Evolutionary conservation across 1,284 basidiomycete genomes (phyloP).

Genomic region (Inonotus hispidus): DNA sequence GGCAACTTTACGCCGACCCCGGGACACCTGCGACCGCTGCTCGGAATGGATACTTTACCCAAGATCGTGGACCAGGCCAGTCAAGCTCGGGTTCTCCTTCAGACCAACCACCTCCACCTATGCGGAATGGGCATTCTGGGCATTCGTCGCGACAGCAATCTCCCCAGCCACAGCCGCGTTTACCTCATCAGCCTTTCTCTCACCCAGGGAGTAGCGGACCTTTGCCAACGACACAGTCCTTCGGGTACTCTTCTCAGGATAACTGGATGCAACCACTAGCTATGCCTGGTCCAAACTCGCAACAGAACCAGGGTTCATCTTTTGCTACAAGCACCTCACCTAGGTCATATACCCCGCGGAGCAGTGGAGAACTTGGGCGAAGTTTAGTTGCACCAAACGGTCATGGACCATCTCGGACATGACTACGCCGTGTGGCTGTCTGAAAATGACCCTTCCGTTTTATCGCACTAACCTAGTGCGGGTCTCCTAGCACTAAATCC

Average conservation of each 20-base stretch:
- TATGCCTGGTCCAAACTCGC: constrained; percentile 6
- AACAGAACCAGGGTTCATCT: constrained; percentile 2
- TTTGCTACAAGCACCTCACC: constrained; percentile 11
- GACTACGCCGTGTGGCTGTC: not conserved
- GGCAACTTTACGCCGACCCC: constrained; percentile 17
- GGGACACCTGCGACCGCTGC: not conserved
- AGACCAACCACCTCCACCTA: constrained; percentile 28
- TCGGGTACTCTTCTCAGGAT: constrained; percentile 7
- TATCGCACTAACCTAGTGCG: not conserved
- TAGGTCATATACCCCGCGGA: constrained; percentile 16
- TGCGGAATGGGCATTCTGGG: constrained; percentile 39
- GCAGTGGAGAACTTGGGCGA: constrained; percentile 14
- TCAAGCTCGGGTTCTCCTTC: constrained; percentile 29
- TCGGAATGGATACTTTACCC: constrained; percentile 17
- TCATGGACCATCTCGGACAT: constrained; percentile 13
- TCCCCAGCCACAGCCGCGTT: constrained; percentile 33
- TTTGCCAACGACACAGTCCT: constrained; percentile 7
- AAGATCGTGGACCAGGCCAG: constrained; percentile 18
- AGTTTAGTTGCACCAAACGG: constrained; percentile 7
- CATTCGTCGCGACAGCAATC: constrained; percentile 33
- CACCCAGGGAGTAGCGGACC: constrained; percentile 31
- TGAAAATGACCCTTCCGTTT: not conserved
- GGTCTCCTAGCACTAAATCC: not conserved
- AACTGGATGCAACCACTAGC: constrained; percentile 13
- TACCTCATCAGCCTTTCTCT: constrained; percentile 40